Conservation (phyloP, 257 asterid genomes). For the Catharanthus roseus region DNA sequence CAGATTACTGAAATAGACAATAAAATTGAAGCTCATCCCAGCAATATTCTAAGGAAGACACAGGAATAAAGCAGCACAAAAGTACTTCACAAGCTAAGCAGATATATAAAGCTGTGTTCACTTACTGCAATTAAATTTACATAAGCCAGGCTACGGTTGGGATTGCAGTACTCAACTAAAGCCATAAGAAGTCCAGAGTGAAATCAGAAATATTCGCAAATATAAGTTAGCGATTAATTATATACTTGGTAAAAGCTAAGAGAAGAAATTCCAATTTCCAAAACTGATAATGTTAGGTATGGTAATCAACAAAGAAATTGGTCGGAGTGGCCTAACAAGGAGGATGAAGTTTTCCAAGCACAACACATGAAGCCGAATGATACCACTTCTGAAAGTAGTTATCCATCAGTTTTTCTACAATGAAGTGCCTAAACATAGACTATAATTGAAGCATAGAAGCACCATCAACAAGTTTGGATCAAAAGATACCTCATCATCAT, state of each 20-base stretch:
- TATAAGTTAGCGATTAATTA: neutral
- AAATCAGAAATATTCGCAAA: neutral
- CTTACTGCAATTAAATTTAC: neutral
- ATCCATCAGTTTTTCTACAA: neutral
- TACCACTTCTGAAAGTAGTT: neutral
- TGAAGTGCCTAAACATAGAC: neutral
- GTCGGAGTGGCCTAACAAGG: neutral
- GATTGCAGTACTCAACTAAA: too few relatives aligned
- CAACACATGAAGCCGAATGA: neutral
- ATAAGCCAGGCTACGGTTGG: neutral
- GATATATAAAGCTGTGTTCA: neutral
- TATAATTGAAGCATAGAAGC: neutral
- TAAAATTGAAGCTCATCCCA: neutral
- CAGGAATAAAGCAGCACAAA: neutral
- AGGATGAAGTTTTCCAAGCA: neutral
- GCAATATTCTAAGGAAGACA: neutral
- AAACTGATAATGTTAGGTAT: neutral
- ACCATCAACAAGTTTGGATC: slow-evolving; percentile 1
- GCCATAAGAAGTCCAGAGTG: too few relatives aligned
- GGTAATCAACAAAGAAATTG: neutral
- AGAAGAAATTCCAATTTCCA: neutral
- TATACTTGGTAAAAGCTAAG: neutral
- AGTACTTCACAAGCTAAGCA: neutral
- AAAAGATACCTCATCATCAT: slow-evolving; percentile 85
- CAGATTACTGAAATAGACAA: neutral